phyloP scores from a whole-genome alignment of 192 early-diverging fungal genomes.

The Backusella psychrophila region DNA sequence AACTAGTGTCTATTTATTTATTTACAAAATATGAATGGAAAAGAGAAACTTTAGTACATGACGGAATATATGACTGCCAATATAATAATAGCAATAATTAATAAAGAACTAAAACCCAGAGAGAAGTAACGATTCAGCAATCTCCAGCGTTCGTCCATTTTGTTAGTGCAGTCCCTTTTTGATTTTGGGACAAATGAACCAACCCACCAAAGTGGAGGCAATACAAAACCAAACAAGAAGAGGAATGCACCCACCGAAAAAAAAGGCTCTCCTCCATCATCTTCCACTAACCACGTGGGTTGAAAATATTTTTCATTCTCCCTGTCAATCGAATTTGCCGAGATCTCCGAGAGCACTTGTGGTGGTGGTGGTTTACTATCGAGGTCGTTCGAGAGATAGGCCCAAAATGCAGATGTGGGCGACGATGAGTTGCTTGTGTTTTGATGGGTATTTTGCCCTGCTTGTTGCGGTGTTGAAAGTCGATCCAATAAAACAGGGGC shows the following conservation, averaged over 20 bases:
- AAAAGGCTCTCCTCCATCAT: background rate
- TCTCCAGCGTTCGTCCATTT: conserved; percentile 25
- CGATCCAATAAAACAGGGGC: background rate
- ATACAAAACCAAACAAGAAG: conserved; percentile 25
- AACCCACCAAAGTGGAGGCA: conserved; percentile 26
- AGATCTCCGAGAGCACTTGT: background rate
- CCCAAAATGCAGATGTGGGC: background rate
- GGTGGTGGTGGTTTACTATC: background rate
- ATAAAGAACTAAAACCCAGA: conserved; percentile 22
- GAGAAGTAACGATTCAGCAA: conserved; percentile 24
- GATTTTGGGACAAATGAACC: conserved; percentile 19
- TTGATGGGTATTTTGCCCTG: background rate
- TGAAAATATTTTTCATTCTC: conserved; percentile 1
- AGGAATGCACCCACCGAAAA: conserved; percentile 18
- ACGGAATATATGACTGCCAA: conserved; percentile 13
- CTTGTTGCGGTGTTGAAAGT: background rate
- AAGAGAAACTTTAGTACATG: background rate
- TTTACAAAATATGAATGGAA: background rate
- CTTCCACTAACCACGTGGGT: background rate
- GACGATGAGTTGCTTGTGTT: background rate
- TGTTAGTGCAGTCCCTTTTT: background rate
- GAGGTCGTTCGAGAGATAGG: background rate
- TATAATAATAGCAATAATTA: conserved; percentile 22
- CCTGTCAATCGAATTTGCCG: background rate
- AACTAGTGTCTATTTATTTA: conserved; percentile 2